These are phyloP conservation scores for Russula virescens DNA, from an alignment of 768 basidiomycete genomes.

Conservation along the genomic window DNA sequence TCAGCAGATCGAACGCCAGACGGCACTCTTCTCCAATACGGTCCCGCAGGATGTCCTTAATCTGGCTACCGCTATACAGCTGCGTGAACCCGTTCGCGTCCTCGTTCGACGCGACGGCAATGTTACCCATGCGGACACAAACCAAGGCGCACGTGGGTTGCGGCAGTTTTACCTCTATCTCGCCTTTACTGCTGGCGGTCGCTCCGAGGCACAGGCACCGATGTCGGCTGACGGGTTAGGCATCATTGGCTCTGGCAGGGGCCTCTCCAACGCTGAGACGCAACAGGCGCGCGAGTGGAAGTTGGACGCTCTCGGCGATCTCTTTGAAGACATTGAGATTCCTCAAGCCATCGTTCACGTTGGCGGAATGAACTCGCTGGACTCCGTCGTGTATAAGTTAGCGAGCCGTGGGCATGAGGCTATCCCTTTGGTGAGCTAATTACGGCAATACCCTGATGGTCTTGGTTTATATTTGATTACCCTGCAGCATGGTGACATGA, in stretches of 20 bases:
- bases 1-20: slow-evolving; percentile 68
- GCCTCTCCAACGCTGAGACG: slow-evolving; percentile 74
- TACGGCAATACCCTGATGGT: slow-evolving; percentile 8
- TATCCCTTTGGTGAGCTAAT: slow-evolving; percentile 66
- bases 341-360: slow-evolving; percentile 81
- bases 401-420: slow-evolving; percentile 82
- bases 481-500: slow-evolving; percentile 87
- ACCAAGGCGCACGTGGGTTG: slow-evolving; percentile 72
- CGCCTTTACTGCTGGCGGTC: slow-evolving; percentile 84
- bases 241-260: slow-evolving; percentile 90
- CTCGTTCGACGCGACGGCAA: slow-evolving; percentile 90
- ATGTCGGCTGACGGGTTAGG: slow-evolving; percentile 60
- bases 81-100: slow-evolving; percentile 96
- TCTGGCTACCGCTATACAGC: slow-evolving; percentile 86
- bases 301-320: slow-evolving; percentile 82
- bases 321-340: slow-evolving; percentile 83
- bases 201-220: slow-evolving; percentile 46
- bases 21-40: slow-evolving; percentile 95
- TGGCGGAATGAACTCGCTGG: slow-evolving; percentile 80
- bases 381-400: slow-evolving; percentile 86
- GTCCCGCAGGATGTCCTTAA: slow-evolving; percentile 97
- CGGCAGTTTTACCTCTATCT: slow-evolving; percentile 97
- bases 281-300: slow-evolving; percentile 92
- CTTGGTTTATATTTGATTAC: not conserved
- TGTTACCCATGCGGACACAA: slow-evolving; percentile 61